Evolutionary conservation across 2,329 filamentous ascomycete genomes (phyloP), one percentile per base, ranked within the genome.

Genomic region (Monilinia vaccinii-corymbosi): DNA sequence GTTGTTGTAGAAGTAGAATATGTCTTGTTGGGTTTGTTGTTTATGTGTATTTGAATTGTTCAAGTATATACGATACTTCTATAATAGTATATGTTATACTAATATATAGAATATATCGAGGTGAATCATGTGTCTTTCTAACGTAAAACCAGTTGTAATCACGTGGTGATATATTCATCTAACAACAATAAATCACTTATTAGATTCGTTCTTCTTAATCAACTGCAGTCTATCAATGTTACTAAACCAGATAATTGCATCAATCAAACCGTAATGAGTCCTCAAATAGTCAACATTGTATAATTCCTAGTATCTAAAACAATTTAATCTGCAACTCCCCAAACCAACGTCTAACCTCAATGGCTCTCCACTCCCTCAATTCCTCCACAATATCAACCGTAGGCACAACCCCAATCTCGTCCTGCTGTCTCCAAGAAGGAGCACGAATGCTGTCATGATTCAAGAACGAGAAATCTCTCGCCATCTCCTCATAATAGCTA

Each of bases 381-480:
- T 56, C 60, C 38, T 63, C 60, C 13, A 64, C 45, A n/a, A 68
- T 61, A 62, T 66, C 62, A 52, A 48, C 58, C 1, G n/a, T 32
- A 9, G 18, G 31, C 13, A 50, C 25, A 13, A 4, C 25, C 10
- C 14, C 14, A 23, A 28, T 58, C 44, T 31, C 21, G 11, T 8
- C 18, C 46, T 49, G 23, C 31, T 31, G 21, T 18, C 8, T 23
- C 31, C 32, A 32, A 31, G 2, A 36, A 28, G 8, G 25, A 23
- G 38, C 34, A 11, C 13, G 18, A 40, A 23, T 55, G 34, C 28
- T 48, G 40, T 40, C 36, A 11, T 55, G 58, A 9, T 60, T 58
- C 57, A 71, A 66, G 60, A 71, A 71, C 0, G 68, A 70, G 56
- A 71, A 71, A 51, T 70, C 68, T 0, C 59, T 60, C 44, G 49